Base-by-base conservation (phyloP, 2,329 filamentous ascomycete species). In the Scopulariopsis brevicaulis region DNA sequence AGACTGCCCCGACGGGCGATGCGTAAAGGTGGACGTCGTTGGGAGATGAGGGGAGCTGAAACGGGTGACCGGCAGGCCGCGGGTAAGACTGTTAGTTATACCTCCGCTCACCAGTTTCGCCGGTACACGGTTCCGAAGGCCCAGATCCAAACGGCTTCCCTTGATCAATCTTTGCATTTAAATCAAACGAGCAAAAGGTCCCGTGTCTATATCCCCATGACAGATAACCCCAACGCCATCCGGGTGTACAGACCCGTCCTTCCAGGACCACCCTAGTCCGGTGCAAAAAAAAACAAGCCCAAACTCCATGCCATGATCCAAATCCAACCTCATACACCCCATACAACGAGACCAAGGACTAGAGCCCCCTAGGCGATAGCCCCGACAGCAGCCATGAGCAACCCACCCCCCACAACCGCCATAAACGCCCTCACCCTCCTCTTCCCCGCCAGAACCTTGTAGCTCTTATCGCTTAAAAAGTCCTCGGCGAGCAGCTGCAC, bases 401-500 rank as follows among this genome's bases (percentile, higher is more conserved):
- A 72, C 0, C 87, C 84, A 0, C 87, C 87, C 1, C 74, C 73
- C 32, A 85, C 74, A 1, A 90, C 85, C 5, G 84, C 73, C 34
- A 83, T 59, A 59, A 83, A 89, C 0, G 87, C 87, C 55, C 80
- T 76, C 14, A 84, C 71, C 37, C 87, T 75, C 64, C 75, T 81
- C 65, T 71, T 79, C 0, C 87, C 87, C 59, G 78, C 79, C 43
- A 90, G 72, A 22, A 81, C 75, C 64, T 77, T 79, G 76, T 88
- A 90, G 69, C 85, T 89, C 74, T 88, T 86, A 63, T 90, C 86
- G 14, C 82, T 84, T 60, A 91, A 66, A 64, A 95, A 95, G 65
- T 96, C 90, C 70, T 95, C 90, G 0, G 89, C 87, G 53, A 96
- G 77, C 22, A 96, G 77, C 72, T 96, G 89, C 4, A 95, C 90